Percentiles rank a stretch among this genome's conserved stretches.
Conservation (phyloP, 208 protist genomes). For the Acanthamoeba triangularis region DNA sequence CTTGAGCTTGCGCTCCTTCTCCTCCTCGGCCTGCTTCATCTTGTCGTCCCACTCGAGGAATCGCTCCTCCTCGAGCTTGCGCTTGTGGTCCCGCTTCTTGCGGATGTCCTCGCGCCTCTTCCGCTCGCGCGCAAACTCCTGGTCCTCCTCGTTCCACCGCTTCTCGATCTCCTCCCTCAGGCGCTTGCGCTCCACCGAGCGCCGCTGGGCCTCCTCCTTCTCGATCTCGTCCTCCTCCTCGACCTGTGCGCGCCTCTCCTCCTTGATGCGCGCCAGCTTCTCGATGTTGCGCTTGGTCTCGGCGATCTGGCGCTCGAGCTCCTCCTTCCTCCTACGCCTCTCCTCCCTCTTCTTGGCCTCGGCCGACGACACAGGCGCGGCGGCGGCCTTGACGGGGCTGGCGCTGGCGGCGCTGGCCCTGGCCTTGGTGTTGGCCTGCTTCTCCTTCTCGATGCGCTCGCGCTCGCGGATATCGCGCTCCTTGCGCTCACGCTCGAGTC, state of each 20-base stretch:
- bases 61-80: constrained; percentile 14
- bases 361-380: neutral
- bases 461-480: neutral
- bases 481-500: neutral
- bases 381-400: neutral
- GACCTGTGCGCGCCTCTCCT: neutral
- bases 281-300: constrained; percentile 16
- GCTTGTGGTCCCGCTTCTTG: constrained; percentile 22
- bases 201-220: constrained; percentile 23
- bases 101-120: constrained; percentile 32
- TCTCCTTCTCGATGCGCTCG: constrained; percentile 16
- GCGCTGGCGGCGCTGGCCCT: neutral
- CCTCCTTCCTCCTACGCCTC: neutral
- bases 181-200: constrained; percentile 10
- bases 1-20: constrained; percentile 42
- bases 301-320: constrained; percentile 21
- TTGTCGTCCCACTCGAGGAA: constrained; percentile 46
- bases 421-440: constrained; percentile 24
- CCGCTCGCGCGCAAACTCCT: constrained; percentile 5
- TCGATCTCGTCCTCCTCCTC: constrained; percentile 30
- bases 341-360: constrained; percentile 14
- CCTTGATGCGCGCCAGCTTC: constrained; percentile 14
- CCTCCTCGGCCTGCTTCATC: constrained; percentile 30
- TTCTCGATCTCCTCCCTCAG: constrained; percentile 19
- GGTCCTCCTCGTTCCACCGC: constrained; percentile 15